Conservation (phyloP, 257 asterid genomes). For the Perilla frutescens region DNA sequence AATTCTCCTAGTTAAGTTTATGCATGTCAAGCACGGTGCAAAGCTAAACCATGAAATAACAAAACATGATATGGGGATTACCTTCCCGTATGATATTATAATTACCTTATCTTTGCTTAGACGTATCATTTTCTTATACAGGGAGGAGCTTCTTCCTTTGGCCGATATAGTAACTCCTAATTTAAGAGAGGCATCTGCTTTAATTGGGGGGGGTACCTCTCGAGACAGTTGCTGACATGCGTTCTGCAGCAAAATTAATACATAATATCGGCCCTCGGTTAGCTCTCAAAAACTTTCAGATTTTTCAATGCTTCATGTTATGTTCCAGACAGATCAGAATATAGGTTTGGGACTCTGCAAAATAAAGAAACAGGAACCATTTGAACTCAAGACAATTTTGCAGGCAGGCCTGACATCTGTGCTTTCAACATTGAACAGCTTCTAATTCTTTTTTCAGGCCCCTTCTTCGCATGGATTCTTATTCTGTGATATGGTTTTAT, state of each 20-base stretch:
- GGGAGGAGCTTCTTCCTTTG: conserved; percentile 92
- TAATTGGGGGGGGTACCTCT: conserved; percentile 78
- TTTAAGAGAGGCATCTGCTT: conserved; percentile 83
- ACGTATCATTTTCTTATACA: conserved; percentile 36
- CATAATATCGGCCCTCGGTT: conserved; percentile 85
- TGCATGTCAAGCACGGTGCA: not conserved
- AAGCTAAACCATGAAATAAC: not conserved
- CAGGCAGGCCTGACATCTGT: not conserved
- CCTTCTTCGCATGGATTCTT: not conserved
- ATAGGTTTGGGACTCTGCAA: not conserved
- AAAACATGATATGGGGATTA: not conserved
- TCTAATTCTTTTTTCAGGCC: not conserved
- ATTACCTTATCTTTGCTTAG: conserved; percentile 5
- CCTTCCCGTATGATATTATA: not conserved
- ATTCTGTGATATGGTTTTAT: conserved; percentile 24
- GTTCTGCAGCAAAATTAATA: conserved; percentile 83
- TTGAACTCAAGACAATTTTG: not conserved
- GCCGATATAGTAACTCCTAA: conserved; percentile 95
- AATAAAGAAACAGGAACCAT: not conserved
- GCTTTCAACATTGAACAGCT: not conserved
- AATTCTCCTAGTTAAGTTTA: not conserved
- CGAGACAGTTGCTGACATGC: conserved; percentile 87
- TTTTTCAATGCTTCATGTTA: conserved; percentile 26
- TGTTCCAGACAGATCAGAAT: not conserved
- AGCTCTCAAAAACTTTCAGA: conserved; percentile 30